Percentiles rank a stretch among this genome's conserved stretches.
Conservation (phyloP, 345 rosid genomes). For the Nasturtium officinale region DNA sequence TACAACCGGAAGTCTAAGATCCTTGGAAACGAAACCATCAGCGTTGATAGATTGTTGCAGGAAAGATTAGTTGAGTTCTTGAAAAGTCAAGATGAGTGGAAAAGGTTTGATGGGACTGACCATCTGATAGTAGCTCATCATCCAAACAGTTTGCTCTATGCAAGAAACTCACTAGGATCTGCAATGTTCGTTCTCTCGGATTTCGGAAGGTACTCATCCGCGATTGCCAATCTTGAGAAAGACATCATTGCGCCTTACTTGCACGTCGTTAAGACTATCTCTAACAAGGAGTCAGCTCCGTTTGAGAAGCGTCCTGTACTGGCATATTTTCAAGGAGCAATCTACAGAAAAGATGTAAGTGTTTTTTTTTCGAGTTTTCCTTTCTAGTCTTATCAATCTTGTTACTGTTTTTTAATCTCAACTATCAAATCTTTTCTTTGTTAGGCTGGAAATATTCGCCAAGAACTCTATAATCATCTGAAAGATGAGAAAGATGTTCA, state of each 20-base stretch:
- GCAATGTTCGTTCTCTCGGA: conserved; percentile 93
- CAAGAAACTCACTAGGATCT: conserved; percentile 62
- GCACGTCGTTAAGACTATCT: conserved; percentile 72
- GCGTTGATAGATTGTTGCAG: conserved; percentile 69
- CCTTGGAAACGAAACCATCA: conserved; percentile 54
- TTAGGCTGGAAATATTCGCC: conserved; percentile 82
- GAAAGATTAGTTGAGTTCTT: conserved; percentile 58
- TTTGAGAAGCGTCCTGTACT: conserved; percentile 69
- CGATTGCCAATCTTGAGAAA: conserved; percentile 70
- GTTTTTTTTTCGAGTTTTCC: conserved; percentile 13
- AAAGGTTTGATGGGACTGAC: conserved; percentile 59
- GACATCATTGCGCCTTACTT: conserved; percentile 85
- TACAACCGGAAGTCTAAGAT: conserved; percentile 74
- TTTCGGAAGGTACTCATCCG: conserved; percentile 81
- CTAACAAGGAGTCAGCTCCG: conserved; percentile 55
- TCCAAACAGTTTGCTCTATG: conserved; percentile 79
- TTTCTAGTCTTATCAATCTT: background rate
- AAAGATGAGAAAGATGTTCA: conserved; percentile 89
- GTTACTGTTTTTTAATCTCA: background rate
- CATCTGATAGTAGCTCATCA: conserved; percentile 80
- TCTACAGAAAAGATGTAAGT: conserved; percentile 89
- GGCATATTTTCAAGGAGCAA: conserved; percentile 87
- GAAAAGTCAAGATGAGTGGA: conserved; percentile 60
- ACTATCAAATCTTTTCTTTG: background rate
- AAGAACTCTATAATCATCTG: conserved; percentile 82